Conservation (phyloP, 495 filamentous ascomycete genomes). For the Penicillium manginii region DNA sequence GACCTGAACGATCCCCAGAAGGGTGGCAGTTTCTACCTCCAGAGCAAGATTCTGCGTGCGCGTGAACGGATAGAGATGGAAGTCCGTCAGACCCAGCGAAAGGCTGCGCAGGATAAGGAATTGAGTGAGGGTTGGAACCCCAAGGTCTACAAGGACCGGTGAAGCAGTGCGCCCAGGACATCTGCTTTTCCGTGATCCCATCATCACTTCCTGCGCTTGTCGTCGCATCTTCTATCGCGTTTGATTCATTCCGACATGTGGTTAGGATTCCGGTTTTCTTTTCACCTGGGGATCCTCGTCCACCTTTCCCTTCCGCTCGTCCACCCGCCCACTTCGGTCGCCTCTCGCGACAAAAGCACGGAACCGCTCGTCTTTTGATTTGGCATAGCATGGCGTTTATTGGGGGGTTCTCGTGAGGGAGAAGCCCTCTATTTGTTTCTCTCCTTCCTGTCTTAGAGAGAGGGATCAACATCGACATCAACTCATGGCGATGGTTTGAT, state of each 20-base stretch:
- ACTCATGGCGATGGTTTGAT: constrained; percentile 17
- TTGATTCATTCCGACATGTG: too few relatives aligned
- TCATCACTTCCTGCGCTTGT: background rate
- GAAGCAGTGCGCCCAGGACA: too few relatives aligned
- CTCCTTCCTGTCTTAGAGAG: constrained; percentile 16
- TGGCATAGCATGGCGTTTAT: constrained; percentile 57
- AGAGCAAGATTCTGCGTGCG: constrained; percentile 93
- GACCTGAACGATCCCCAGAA: constrained; percentile 92
- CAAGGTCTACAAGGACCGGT: constrained; percentile 90
- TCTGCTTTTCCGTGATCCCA: too few relatives aligned
- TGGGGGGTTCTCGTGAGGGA: constrained; percentile 36
- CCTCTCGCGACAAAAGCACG: background rate
- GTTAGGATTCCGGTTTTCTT: background rate
- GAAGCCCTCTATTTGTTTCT: constrained; percentile 15
- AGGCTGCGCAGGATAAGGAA: constrained; percentile 63
- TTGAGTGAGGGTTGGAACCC: constrained; percentile 86
- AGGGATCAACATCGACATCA: constrained; percentile 13
- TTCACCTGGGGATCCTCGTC: constrained; percentile 11
- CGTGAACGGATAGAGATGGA: constrained; percentile 92
- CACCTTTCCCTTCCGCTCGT: background rate
- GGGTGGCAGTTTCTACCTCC: constrained; percentile 95
- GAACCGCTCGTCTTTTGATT: constrained; percentile 31
- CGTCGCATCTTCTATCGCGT: background rate
- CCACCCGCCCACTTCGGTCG: background rate
- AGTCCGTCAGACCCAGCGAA: constrained; percentile 52